phyloP scores from a whole-genome alignment of 169 alveolate genomes.

The Cryptosporidium parvum region DNA sequence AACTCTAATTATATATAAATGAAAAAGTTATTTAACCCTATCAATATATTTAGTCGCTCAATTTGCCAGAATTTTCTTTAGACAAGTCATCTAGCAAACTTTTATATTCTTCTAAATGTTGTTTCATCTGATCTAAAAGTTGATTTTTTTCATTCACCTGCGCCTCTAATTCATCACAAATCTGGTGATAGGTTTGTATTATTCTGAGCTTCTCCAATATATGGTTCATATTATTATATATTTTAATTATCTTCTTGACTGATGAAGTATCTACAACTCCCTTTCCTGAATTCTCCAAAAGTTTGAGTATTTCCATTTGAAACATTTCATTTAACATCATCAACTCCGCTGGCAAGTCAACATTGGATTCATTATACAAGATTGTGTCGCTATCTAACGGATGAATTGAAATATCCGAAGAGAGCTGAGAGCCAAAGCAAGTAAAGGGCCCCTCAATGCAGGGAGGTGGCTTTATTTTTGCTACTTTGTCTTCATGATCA shows the following conservation, averaged over 20 bases:
- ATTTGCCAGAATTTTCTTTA: background rate
- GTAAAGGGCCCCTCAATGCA: conserved; percentile 64
- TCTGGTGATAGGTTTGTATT: conserved; percentile 59
- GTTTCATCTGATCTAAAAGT: conserved; percentile 34
- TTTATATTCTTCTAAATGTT: conserved; percentile 27
- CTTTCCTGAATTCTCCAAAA: conserved; percentile 50
- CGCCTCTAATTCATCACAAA: conserved; percentile 31
- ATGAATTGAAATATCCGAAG: conserved; percentile 53
- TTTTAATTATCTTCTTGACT: conserved; percentile 35
- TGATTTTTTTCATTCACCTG: conserved; percentile 32
- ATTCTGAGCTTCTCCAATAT: conserved; percentile 54
- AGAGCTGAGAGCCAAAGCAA: conserved; percentile 68
- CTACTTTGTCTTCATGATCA: conserved; percentile 24
- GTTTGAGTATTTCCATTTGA: conserved; percentile 23
- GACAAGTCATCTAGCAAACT: background rate
- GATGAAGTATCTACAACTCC: conserved; percentile 36
- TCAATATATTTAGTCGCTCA: background rate
- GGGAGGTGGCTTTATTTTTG: conserved; percentile 56
- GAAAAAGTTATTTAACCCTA: background rate
- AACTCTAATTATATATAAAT: background rate
- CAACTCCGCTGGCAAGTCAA: conserved; percentile 33
- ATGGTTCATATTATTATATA: conserved; percentile 53
- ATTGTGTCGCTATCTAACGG: conserved; percentile 68
- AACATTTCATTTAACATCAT: conserved; percentile 22
- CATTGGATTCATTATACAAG: conserved; percentile 23